phyloP scores from a whole-genome alignment of 495 filamentous ascomycete species.

The Acidomyces sp. region DNA sequence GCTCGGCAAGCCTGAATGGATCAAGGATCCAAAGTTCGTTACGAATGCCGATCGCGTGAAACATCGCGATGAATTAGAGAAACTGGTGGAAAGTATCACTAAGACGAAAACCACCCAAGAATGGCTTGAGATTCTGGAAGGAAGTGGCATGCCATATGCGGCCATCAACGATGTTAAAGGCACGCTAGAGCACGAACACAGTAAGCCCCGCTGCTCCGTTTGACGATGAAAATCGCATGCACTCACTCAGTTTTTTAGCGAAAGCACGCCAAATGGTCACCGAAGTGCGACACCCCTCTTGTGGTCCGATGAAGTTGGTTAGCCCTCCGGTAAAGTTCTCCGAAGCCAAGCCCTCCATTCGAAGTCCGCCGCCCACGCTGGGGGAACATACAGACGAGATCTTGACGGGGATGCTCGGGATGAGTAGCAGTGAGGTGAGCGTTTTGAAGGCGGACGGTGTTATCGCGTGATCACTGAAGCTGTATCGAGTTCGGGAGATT shows the following conservation, averaged over 20 bases:
- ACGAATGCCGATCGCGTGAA: slow-evolving; percentile 75
- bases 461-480: slow-evolving; percentile 51
- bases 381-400: slow-evolving; percentile 91
- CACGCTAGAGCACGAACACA: slow-evolving; percentile 73
- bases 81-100: slow-evolving; percentile 61
- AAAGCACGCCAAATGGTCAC: slow-evolving; percentile 76
- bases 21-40: slow-evolving; percentile 55
- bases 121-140: slow-evolving; percentile 80
- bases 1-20: slow-evolving; percentile 68
- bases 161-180: slow-evolving; percentile 84
- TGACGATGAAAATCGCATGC: neutral
- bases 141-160: slow-evolving; percentile 86
- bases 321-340: slow-evolving; percentile 97
- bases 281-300: slow-evolving; percentile 67
- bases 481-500: no score
- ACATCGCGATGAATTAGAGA: slow-evolving; percentile 62
- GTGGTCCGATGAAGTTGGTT: slow-evolving; percentile 76
- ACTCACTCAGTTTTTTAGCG: slow-evolving; percentile 34
- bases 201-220: slow-evolving; percentile 27
- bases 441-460: slow-evolving; percentile 55
- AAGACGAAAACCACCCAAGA: slow-evolving; percentile 65
- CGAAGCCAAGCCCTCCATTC: slow-evolving; percentile 59
- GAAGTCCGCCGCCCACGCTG: slow-evolving; percentile 69
- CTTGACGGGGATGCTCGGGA: slow-evolving; percentile 50
- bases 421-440: slow-evolving; percentile 48